Percentiles rank a stretch among this genome's conserved stretches.
Conservation (phyloP, 2,329 filamentous ascomycete genomes). For the Didymellaceae sp. region DNA sequence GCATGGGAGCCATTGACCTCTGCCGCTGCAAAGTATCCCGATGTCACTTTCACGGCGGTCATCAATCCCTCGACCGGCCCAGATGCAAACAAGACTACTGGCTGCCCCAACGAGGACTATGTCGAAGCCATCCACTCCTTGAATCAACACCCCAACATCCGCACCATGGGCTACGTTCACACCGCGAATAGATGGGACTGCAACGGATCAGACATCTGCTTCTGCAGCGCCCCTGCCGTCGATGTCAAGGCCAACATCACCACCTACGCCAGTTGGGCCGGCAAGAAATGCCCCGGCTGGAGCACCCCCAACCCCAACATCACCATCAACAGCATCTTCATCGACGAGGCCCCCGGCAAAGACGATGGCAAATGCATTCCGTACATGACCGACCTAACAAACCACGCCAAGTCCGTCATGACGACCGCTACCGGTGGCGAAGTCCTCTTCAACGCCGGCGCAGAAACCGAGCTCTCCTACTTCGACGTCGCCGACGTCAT, state of each 20-base stretch:
- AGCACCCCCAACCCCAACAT: constrained; percentile 10
- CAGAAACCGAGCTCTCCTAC: constrained; percentile 6
- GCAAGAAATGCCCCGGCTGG: constrained; percentile 10
- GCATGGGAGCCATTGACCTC: constrained; percentile 13
- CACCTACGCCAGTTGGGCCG: constrained; percentile 11
- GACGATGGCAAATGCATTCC: constrained; percentile 8
- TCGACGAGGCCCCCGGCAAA: constrained; percentile 14
- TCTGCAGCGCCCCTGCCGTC: constrained; percentile 10
- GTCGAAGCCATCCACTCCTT: constrained; percentile 8
- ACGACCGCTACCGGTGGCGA: constrained; percentile 12
- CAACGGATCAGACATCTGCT: constrained; percentile 6
- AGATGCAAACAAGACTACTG: neutral
- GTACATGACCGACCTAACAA: constrained; percentile 16
- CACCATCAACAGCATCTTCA: constrained; percentile 17
- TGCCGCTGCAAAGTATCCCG: constrained; percentile 14
- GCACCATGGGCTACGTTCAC: constrained; percentile 18
- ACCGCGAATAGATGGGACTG: constrained; percentile 16
- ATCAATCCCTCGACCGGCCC: constrained; percentile 17
- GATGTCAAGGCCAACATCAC: constrained; percentile 17
- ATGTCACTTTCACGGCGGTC: constrained; percentile 15
- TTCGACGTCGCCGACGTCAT: constrained; percentile 14
- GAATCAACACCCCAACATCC: constrained; percentile 14
- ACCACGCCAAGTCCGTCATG: constrained; percentile 5
- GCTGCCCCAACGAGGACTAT: constrained; percentile 12
- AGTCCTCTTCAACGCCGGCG: constrained; percentile 15